A percentile compares a stretch with the other conserved stretches of the same genome.
Evolutionary conservation across 2,329 filamentous ascomycete genomes (phyloP).

Genomic region (Verticillium tricorpus): DNA sequence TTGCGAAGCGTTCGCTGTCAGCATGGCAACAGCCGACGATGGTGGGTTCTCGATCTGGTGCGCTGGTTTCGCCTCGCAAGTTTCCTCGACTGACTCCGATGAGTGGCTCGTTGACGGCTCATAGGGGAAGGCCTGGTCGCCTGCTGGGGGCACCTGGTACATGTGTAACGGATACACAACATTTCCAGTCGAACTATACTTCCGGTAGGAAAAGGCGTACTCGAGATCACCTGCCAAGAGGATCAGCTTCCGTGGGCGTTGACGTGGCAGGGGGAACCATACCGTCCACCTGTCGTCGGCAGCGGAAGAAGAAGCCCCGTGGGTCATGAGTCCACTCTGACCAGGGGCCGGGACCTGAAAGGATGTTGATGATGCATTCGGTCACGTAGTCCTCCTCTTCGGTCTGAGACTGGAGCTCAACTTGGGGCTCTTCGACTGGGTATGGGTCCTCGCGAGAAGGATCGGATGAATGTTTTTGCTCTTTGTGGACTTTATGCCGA

Average conservation of each 20-base stretch:
- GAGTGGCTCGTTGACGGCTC: background rate
- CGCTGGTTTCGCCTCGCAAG: too few species aligned
- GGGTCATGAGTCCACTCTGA: background rate
- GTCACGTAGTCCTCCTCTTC: background rate
- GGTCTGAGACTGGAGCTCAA: background rate
- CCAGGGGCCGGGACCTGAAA: background rate
- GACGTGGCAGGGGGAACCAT: background rate
- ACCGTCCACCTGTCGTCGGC: background rate
- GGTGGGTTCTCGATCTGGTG: too few species aligned
- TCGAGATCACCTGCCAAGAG: background rate
- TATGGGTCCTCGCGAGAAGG: background rate
- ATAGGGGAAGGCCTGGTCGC: background rate
- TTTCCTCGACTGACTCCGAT: too few species aligned
- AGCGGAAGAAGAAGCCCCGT: background rate
- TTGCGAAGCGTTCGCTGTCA: too few species aligned
- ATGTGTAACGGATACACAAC: background rate
- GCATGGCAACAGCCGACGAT: too few species aligned
- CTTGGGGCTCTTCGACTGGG: background rate
- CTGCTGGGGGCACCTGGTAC: background rate
- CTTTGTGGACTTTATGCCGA: background rate
- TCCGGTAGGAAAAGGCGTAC: background rate
- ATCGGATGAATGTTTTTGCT: background rate
- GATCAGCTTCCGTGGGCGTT: background rate
- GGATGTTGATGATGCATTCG: background rate
- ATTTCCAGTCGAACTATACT: background rate